Evolutionary conservation across 108 stramenopile genomes (phyloP), one percentile per base, ranked within the genome.

Genomic region (Fistulifera pelliculosa): DNA sequence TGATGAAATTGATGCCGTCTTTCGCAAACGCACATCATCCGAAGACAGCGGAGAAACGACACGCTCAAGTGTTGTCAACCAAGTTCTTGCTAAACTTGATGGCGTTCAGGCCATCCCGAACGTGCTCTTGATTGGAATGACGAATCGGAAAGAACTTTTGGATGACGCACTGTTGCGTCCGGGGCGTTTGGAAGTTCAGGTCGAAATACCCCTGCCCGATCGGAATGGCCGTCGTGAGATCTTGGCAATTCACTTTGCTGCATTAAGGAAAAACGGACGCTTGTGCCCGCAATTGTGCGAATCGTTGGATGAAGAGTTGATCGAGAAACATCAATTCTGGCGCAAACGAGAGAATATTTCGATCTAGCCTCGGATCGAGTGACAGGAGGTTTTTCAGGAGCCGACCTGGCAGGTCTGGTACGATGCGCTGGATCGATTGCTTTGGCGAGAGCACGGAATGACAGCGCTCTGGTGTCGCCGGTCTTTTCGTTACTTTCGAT

Each of bases 1-100:
- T 71, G 97, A 98, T 70, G 97, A 98, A 69, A 85, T 96, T 43
- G 97, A 98, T 73, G 97, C 95, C 19, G 95, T 98, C 43, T 85
- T 89, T 61, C 64, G 86, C 12, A 79, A 73, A 39, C 56, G 90
- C 56, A 68, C 86, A 21, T 64, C 84, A 41, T 59, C 83, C 40
- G 49, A 94, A 77, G 75, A 79, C 52, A 19, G 15, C 13, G 27
- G 47, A 8, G 85, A 94, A 49, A 86, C 93, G 2, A 76, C 85
- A 4, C 60, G 81, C 10, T 79, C 81, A 12, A 77, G 76, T n/a
- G 81, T 75, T 14, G 82, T 90, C 27, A 90, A 90, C 52, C 83
- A 85, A 63, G 82, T 90, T 27, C 58, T 90, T 1, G 65, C 87
- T 27, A 86, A 90, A 43, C 48, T 90, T 47, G 87, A 90, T 71